Evolutionary conservation across 2,329 filamentous ascomycete species (phyloP), one percentile per base, ranked within the genome.

Genomic region (Stromatinia cepivora): DNA sequence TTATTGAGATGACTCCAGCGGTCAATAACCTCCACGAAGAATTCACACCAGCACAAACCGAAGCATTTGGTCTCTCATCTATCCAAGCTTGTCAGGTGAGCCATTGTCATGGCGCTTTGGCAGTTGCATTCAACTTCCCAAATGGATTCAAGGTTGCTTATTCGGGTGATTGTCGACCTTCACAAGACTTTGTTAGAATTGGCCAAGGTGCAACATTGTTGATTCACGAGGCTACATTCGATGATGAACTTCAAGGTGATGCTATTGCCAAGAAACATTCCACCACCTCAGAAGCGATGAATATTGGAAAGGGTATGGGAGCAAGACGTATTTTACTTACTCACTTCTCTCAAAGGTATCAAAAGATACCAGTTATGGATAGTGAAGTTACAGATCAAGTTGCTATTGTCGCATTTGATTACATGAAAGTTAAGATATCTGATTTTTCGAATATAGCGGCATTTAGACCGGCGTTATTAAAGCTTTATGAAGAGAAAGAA

Each of bases 201-300:
- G 96, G 92, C 58, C 81, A 82, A 58, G 89, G 88, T 71, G 89
- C 91, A 2, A 97, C 94, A 20, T 85, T 99, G 9, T 87, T 97
- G 7, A 88, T 99, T 69, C 95, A 99, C 82, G 95, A 99, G 84
- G 94, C 93, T 72, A 99, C 95, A 0, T 98, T 99, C 77, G 92
- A 95, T 74, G 92, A 97, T 77, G 92, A 95, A 75, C 86, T 97
- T 75, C 76, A 80, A 52, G 87, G 85, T 22, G 94, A 97, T 76
- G 95, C 95, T 5, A 78, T 85, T 39, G 92, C 90, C 65, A 99
- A 99, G 86, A 93, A 91, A 77, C 95, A 99, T 82, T 92, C 87
- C 52, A 99, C 95, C 11, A 92, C 93, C 71, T 86, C 86, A 20
- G 95, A 99, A 81, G 95, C 95, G 0, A 85, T 99, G 4, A 84